Evolutionary conservation across 768 basidiomycete genomes (phyloP), one percentile per base, ranked within the genome.

Genomic region (Panaeolus cyanescens): DNA sequence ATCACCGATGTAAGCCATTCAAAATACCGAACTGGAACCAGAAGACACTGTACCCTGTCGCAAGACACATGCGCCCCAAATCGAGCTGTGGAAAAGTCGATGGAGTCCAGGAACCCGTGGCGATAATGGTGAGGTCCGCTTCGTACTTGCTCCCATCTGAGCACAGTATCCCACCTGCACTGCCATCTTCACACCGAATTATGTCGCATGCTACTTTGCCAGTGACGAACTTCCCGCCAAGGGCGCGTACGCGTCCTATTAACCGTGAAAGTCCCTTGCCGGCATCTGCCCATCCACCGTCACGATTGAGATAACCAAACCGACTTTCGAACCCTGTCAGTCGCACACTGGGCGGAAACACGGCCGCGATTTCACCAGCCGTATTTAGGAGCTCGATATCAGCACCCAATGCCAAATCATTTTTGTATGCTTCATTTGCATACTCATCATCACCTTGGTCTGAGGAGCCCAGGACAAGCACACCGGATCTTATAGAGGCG

Each of bases 211-310:
- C 91, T 30, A 80, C 75, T 65, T 85, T 87, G 2, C 87, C 87
- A 0, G 80, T 64, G 4, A 88, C 28, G 31, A 96, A 74, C 22
- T 75, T 79, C 1, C 87, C 93, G 0, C 88, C 88, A 40, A 87
- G 76, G 10, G 77, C 68, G n/a, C 71, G 68, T 4, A 96, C 86
- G 42, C 79, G 83, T 30, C 74, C 69, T 55, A 89, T 81, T 60
- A 92, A 74, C 9, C 81, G 69, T 2, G 72, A 67, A 8, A 94
- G 68, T 3, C 90, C 93, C 68, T 88, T 83, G 1, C 81, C 79
- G 1, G 95, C 93, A 68, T 89, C 80, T 2, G 85, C 93, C 95
- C 95, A 98, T 13, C 95, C 95, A 1, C 90, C 85, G 34, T 91
- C 87, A 7, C 75, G 77, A 67, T 95, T 96, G 45, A 90, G 65